Evolutionary conservation across 2,329 filamentous ascomycete genomes (phyloP).

Genomic region (Phaeosphaeria sp.): DNA sequence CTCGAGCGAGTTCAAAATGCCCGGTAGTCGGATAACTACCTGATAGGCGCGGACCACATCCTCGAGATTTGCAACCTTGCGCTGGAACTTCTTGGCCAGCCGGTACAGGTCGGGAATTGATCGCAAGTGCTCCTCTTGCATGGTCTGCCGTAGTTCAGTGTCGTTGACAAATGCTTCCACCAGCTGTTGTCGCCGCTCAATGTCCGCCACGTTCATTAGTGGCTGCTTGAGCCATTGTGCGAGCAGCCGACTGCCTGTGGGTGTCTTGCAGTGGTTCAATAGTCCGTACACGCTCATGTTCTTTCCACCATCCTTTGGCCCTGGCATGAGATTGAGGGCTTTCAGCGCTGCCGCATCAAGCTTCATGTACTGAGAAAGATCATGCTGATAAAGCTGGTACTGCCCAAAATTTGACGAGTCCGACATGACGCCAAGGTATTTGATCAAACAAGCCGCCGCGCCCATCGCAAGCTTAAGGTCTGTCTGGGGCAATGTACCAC

Average conservation of each 20-base stretch:
- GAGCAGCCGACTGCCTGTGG: constrained; percentile 85
- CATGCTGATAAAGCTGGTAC: constrained; percentile 96
- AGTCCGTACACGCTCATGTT: constrained; percentile 96
- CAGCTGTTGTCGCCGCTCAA: constrained; percentile 88
- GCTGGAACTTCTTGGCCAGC: constrained; percentile 92
- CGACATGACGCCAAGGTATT: constrained; percentile 88
- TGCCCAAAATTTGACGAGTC: constrained; percentile 96
- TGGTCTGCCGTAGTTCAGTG: constrained; percentile 89
- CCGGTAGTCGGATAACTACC: constrained; percentile 88
- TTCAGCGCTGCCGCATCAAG: constrained; percentile 92
- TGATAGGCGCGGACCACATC: constrained; percentile 97
- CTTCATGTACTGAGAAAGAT: constrained; percentile 97
- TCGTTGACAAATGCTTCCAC: constrained; percentile 95
- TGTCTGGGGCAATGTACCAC: constrained; percentile 81
- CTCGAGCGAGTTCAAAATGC: constrained; percentile 87
- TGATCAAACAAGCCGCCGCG: constrained; percentile 89
- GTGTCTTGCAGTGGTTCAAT: constrained; percentile 97
- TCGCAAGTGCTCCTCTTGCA: constrained; percentile 94
- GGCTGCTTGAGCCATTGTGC: constrained; percentile 98
- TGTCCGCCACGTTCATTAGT: constrained; percentile 87
- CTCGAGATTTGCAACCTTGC: constrained; percentile 87
- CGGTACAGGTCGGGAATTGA: constrained; percentile 94
- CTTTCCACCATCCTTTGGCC: constrained; percentile 91
- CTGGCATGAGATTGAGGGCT: constrained; percentile 96
- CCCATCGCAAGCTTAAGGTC: constrained; percentile 97